These are phyloP conservation scores for Tulasnella sp. DNA, from an alignment of 768 basidiomycete genomes.

Conservation along the genomic window DNA sequence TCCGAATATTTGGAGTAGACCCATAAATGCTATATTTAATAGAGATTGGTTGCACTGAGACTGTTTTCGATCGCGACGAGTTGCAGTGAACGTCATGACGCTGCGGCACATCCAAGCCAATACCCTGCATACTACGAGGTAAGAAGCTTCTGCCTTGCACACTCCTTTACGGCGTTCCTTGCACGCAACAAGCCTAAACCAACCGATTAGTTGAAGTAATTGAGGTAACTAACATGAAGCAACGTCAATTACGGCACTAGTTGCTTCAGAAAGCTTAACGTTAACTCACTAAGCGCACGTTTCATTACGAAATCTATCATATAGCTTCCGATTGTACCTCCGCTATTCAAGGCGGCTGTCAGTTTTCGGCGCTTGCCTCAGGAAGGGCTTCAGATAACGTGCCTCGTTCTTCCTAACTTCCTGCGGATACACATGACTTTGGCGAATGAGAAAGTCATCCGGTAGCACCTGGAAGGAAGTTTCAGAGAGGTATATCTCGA, in stretches of 20 bases:
- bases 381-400: not conserved
- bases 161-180: not conserved
- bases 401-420: conserved; percentile 40
- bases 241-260: not conserved
- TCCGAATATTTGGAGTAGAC: not conserved
- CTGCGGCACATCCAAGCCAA: not conserved
- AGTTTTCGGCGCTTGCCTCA: not conserved
- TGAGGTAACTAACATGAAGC: not conserved
- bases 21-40: not conserved
- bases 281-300: not conserved
- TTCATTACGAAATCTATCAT: not conserved
- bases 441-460: conserved; percentile 87
- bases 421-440: conserved; percentile 75
- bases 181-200: not conserved
- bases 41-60: not conserved
- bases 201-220: not conserved
- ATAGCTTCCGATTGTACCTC: not conserved
- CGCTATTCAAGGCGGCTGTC: not conserved
- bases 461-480: conserved; percentile 77
- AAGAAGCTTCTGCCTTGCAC: not conserved
- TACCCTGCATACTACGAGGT: not conserved
- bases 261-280: not conserved
- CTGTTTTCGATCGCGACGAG: not conserved
- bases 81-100: not conserved
- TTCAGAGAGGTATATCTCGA: conserved; percentile 86